Base-by-base conservation (phyloP, 208 protist species). In the Acanthamoeba royreba region DNA sequence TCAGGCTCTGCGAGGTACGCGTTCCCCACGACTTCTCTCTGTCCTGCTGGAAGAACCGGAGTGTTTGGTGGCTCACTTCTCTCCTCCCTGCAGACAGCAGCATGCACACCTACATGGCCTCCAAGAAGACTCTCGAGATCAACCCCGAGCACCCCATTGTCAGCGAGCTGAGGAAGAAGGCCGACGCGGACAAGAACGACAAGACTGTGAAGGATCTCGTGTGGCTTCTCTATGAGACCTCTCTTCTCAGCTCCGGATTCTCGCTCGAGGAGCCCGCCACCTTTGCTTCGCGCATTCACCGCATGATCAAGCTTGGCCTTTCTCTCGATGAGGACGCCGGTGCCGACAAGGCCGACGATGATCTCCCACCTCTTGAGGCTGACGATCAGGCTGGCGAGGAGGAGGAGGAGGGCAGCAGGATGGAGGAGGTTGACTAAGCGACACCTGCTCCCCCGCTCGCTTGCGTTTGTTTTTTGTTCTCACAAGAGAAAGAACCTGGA, bases 91-190 rank as follows among this genome's bases (percentile, higher is more conserved):
- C 49, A 13, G 13, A 58, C 49, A 13, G 49, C 49, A 94, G 94
- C 94, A 96, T 96, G 63, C 33, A n/a, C 63, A 83, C 74, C 25
- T 69, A 55, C 63, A 96, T 97, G 42, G 61, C 47, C 3, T 55
- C 95, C n/a, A 95, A 95, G 33, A 94, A 94, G 74, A 99, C 98
- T 47, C 94, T 99, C 58, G 99, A 99, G 97, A 96, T 99, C 94
- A 99, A 99, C 98, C 98, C 99, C 79, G 96, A 97, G 58, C 99
- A 99, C 95, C 98, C 98, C 8, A 96, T 99, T 25, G 98, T 99
- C 33, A 92, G 97, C 15, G 96, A 99, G 77, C 96, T 99, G 17
- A 97, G 98, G 94, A 92, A 96, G 22, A 96, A 97, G 72, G 96
- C 99, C 86, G 85, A 97, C 38, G 97, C 96, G 9, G 96, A 99